Evolutionary conservation across 306 rosid genomes (phyloP).

Genomic region (peach (Prunus persica)): DNA sequence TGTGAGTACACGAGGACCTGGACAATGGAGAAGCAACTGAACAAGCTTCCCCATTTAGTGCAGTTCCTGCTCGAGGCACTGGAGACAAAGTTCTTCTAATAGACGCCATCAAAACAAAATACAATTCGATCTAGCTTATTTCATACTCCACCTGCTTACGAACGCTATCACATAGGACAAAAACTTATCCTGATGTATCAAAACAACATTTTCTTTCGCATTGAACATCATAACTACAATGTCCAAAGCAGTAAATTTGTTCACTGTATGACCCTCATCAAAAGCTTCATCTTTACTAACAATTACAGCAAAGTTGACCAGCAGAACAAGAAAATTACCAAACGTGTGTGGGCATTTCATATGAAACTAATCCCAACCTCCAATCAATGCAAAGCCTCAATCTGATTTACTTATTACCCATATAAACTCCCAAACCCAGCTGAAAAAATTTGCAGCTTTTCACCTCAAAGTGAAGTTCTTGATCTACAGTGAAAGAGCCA

Average conservation of each 20-base stretch:
- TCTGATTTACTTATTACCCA: neutral
- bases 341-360: neutral
- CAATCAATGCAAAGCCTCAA: neutral
- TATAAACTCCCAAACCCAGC: constrained; percentile 13
- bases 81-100: constrained; percentile 85
- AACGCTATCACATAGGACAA: constrained; percentile 6
- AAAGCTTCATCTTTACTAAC: constrained; percentile 1
- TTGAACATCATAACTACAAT: neutral
- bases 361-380: neutral
- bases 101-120: constrained; percentile 55
- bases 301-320: constrained; percentile 1
- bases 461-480: neutral
- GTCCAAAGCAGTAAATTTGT: neutral
- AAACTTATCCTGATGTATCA: constrained; percentile 14
- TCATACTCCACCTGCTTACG: neutral
- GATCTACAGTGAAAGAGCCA: constrained; percentile 3
- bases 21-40: constrained; percentile 80
- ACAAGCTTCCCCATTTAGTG: constrained; percentile 52
- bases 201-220: constrained; percentile 20
- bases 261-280: neutral
- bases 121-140: constrained; percentile 21
- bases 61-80: constrained; percentile 56
- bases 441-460: constrained; percentile 8
- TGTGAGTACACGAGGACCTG: constrained; percentile 62
- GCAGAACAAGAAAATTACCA: neutral